phyloP scores from a whole-genome alignment of 2,329 filamentous ascomycete species.

The Pseudocercospora macadamiae region DNA sequence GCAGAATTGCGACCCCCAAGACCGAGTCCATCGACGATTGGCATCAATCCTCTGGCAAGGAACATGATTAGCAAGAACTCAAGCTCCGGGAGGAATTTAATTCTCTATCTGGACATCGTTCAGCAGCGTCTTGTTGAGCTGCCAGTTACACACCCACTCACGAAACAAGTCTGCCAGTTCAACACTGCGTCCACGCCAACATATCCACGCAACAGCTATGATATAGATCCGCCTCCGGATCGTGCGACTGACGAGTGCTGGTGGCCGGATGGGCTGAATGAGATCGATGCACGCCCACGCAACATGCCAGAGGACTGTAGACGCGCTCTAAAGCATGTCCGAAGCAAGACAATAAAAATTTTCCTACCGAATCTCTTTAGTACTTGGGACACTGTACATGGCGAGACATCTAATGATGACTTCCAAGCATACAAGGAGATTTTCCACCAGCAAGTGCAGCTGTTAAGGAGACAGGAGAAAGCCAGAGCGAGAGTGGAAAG shows the following conservation, averaged over 20 bases:
- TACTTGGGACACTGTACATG: background rate
- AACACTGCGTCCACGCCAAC: background rate
- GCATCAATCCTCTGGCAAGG: no score
- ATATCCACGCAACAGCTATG: constrained; percentile 7
- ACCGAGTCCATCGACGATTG: no score
- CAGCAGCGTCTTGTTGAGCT: background rate
- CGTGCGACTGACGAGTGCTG: background rate
- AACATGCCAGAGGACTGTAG: background rate
- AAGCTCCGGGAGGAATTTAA: no score
- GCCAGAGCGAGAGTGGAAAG: background rate
- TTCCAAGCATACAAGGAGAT: background rate
- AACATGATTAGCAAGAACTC: no score
- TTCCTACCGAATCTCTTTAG: background rate
- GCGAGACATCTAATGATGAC: no score
- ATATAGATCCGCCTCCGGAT: background rate
- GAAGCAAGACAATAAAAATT: background rate
- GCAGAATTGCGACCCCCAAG: no score
- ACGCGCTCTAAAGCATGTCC: background rate
- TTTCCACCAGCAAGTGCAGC: background rate
- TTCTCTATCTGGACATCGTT: no score
- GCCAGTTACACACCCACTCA: background rate
- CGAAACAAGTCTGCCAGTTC: background rate
- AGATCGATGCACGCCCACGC: background rate
- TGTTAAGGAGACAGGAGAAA: background rate
- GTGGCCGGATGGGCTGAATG: background rate